These are phyloP conservation scores for Didymella keratinophila DNA, from an alignment of 2,329 filamentous ascomycete genomes.

Conservation along the genomic window DNA sequence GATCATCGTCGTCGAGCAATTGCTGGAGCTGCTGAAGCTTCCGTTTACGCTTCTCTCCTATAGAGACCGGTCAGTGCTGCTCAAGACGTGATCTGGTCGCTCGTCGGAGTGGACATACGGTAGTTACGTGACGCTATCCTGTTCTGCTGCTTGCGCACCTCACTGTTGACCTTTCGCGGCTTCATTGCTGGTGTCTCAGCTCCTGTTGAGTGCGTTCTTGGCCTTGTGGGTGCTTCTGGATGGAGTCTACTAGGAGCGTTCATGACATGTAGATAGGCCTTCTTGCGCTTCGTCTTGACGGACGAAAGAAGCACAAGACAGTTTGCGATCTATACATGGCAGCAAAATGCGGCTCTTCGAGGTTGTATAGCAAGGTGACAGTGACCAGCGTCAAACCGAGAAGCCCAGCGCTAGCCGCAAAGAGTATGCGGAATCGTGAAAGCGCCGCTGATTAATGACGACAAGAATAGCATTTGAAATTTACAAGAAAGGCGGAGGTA, in stretches of 20 bases:
- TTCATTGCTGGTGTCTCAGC: conserved; percentile 29
- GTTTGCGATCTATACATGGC: conserved; percentile 14
- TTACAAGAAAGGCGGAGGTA: conserved; percentile 25
- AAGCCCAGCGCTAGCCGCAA: conserved; percentile 26
- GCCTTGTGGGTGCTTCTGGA: conserved; percentile 18
- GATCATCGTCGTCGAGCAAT: conserved; percentile 37
- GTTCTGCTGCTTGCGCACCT: conserved; percentile 49
- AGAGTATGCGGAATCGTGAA: conserved; percentile 23
- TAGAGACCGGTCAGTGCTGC: not conserved
- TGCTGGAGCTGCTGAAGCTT: conserved; percentile 49
- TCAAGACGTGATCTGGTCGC: not conserved
- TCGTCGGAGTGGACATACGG: conserved; percentile 29
- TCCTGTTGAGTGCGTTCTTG: conserved; percentile 16
- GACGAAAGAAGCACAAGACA: not conserved
- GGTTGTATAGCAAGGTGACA: conserved; percentile 27
- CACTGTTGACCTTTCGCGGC: conserved; percentile 48
- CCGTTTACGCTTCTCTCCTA: conserved; percentile 49
- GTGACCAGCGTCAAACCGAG: conserved; percentile 21
- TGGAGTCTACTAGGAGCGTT: conserved; percentile 22
- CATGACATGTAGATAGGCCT: conserved; percentile 23
- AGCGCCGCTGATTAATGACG: conserved; percentile 40
- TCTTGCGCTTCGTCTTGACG: not conserved
- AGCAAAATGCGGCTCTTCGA: conserved; percentile 23
- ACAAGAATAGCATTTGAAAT: conserved; percentile 37
- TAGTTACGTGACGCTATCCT: conserved; percentile 51